A percentile compares a stretch with the other conserved stretches of the same genome.
Evolutionary conservation across 2,329 filamentous ascomycete species (phyloP).

Genomic region (Ascosphaera aggregata): DNA sequence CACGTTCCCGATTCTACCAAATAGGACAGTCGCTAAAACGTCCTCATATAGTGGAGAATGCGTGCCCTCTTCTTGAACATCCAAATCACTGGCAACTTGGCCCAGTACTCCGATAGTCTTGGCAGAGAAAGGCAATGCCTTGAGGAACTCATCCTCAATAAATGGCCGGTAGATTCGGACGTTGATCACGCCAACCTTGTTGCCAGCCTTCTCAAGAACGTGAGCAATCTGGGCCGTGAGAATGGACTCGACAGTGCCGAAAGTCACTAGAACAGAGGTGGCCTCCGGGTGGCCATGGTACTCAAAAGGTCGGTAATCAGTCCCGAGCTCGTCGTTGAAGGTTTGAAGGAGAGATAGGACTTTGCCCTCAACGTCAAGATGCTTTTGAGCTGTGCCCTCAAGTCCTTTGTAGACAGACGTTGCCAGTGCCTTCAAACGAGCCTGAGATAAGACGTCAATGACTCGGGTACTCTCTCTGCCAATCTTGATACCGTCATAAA

Average conservation of each 20-base stretch:
- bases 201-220: constrained; percentile 46
- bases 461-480: constrained; percentile 63
- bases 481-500: constrained; percentile 69
- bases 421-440: constrained; percentile 32
- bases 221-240: constrained; percentile 59
- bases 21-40: constrained; percentile 63
- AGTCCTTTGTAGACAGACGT: constrained; percentile 35
- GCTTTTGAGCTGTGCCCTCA: constrained; percentile 41
- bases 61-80: constrained; percentile 48
- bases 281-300: constrained; percentile 67
- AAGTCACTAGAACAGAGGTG: constrained; percentile 69
- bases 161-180: constrained; percentile 91
- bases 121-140: constrained; percentile 50
- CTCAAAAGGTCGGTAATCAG: constrained; percentile 80
- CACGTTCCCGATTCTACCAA: constrained; percentile 42
- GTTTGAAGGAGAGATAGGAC: constrained; percentile 44
- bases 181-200: constrained; percentile 67
- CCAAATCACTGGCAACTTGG: constrained; percentile 53
- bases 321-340: constrained; percentile 81
- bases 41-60: constrained; percentile 85
- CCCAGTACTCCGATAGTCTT: constrained; percentile 66
- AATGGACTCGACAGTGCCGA: constrained; percentile 78
- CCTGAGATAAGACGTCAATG: constrained; percentile 56
- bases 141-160: constrained; percentile 79
- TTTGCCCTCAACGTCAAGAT: constrained; percentile 47